Base-by-base conservation (phyloP, 2,329 filamentous ascomycete species). In the Paraphaeosphaeria sporulosa region DNA sequence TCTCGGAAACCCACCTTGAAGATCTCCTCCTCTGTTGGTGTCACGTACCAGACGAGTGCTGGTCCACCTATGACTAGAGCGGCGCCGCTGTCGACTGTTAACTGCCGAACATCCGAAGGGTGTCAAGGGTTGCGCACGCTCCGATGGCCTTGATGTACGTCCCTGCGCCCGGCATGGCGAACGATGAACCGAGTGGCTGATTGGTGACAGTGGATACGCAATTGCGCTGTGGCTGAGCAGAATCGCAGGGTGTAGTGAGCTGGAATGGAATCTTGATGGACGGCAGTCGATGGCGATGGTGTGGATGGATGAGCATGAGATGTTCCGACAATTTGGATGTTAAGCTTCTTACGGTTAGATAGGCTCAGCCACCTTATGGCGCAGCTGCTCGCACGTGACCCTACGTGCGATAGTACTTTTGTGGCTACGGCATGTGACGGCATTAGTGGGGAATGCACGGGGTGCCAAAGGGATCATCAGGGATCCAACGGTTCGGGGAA, bases 1-100 rank as follows among this genome's bases (percentile, higher is more conserved):
- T 36, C 58, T 56, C 23, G 44, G 44, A 19, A 56, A 46, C 56
- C 30, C 78, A 84, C 84, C 77, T 86, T 84, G 83, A 96, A 93
- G 44, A 99, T 85, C 81, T 98, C 93, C 79, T 97, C 95, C 70
- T 97, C 93, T 13, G 91, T 90, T 2, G 95, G 95, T 48, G 86
- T 86, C 49, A 96, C 81, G 77, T 89, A 96, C 80, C 89, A 87
- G 46, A 94, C 90, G 55, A 98, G 82, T 17, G 90, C 90, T 25
- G 95, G 95, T 3, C 95, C 95, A 55, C 95, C 95, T 61, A 97
- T 84, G 72, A 88, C 89, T 69, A 95, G 83, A 49, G 84, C 79
- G 44, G 83, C 84, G 69, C 91, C 92, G 60, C 94, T 97, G 71
- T 46, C 23, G 55, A 21, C 42, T 52, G 62, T 78, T 55, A 76